Conservation (phyloP, 768 basidiomycete genomes). For the Russula compacta region DNA sequence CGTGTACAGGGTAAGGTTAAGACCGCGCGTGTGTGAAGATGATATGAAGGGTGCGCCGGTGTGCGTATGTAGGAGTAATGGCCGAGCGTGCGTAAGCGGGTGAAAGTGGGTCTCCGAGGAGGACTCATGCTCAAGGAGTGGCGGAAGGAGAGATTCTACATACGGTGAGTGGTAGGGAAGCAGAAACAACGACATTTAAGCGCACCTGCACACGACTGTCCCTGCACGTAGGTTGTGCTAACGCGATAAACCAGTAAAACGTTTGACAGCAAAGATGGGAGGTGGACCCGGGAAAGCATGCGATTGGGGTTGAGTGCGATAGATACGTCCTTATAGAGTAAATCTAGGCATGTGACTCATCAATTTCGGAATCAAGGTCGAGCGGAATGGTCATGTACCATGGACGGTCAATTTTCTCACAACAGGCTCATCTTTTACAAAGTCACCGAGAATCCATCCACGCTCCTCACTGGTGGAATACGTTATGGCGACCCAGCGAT, state of each 20-base stretch:
- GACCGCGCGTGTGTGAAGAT: slow-evolving; percentile 25
- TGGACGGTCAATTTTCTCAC: slow-evolving; percentile 29
- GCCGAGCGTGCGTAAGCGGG: slow-evolving; percentile 31
- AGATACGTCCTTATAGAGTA: slow-evolving; percentile 9
- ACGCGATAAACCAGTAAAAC: slow-evolving; percentile 60
- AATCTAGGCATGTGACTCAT: slow-evolving; percentile 5
- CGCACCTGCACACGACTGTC: slow-evolving; percentile 27
- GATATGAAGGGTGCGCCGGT: slow-evolving; percentile 55
- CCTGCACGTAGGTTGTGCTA: slow-evolving; percentile 26
- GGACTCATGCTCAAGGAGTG: slow-evolving; percentile 59
- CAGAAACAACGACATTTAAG: neutral
- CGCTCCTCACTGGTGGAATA: slow-evolving; percentile 41
- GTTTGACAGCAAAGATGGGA: slow-evolving; percentile 51
- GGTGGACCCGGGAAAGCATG: slow-evolving; percentile 35
- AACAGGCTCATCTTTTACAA: slow-evolving; percentile 31
- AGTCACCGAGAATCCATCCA: slow-evolving; percentile 57
- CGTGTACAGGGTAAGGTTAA: slow-evolving; percentile 53
- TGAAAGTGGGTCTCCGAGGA: slow-evolving; percentile 66
- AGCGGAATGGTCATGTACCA: slow-evolving; percentile 33
- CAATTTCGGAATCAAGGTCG: slow-evolving; percentile 6
- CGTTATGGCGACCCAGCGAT: slow-evolving; percentile 44
- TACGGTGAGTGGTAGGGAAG: neutral
- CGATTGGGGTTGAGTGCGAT: slow-evolving; percentile 31
- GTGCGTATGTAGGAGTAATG: slow-evolving; percentile 60
- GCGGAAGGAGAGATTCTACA: slow-evolving; percentile 48